These are phyloP conservation scores for Rhytidiadelphus loreus DNA, from an alignment of 225 moss, liverwort and hornwort genomes.

Conservation along the genomic window DNA sequence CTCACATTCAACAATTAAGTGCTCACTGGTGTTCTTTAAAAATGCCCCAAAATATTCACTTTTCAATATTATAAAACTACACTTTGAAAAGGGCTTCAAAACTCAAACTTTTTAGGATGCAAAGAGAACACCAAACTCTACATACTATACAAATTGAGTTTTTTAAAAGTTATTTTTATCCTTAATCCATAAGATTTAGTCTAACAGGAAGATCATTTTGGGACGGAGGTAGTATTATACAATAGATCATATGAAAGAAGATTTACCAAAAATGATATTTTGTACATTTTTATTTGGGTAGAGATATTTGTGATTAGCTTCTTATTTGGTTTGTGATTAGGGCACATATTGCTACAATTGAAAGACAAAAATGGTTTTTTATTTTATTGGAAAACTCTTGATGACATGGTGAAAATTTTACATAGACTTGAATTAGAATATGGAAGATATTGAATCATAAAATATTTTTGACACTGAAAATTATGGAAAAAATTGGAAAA, in stretches of 20 bases:
- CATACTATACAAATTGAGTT: no score
- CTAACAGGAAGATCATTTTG: no score
- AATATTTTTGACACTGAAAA: background rate
- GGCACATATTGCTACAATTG: no score
- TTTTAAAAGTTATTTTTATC: no score
- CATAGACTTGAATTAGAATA: background rate
- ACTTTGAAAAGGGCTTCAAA: no score
- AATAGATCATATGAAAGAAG: background rate
- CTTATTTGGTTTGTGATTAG: background rate
- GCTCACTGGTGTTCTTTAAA: no score
- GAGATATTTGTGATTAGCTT: background rate
- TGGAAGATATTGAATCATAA: background rate
- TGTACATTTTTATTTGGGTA: background rate
- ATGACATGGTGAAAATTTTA: background rate
- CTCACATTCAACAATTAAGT: no score
- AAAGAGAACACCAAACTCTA: no score
- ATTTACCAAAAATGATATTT: background rate
- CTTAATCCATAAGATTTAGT: no score
- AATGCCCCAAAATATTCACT: no score
- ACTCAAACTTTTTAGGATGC: no score
- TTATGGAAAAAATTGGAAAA: background rate
- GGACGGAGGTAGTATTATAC: accelerated
- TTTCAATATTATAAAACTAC: no score
- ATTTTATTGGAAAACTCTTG: background rate
- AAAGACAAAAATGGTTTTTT: background rate